Conservation (phyloP, 2,329 filamentous ascomycete genomes). For the Anthostomella pinea region DNA sequence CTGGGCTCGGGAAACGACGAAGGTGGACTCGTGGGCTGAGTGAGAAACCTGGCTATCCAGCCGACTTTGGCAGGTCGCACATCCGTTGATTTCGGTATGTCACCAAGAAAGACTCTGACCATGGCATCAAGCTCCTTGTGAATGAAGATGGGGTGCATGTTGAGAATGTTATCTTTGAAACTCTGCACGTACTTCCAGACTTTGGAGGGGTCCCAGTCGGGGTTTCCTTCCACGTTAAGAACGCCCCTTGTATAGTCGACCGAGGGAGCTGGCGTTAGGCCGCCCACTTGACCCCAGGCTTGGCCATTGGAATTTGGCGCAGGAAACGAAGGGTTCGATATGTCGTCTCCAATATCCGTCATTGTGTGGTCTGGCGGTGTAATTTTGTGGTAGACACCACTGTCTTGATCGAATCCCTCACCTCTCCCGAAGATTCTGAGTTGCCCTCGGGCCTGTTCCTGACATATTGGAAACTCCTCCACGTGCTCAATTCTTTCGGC, state of each 20-base stretch:
- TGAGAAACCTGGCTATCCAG: conserved; percentile 32
- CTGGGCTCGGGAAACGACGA: conserved; percentile 27
- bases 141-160: conserved; percentile 63
- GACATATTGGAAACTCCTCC: conserved; percentile 71
- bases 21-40: conserved; percentile 23
- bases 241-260: conserved; percentile 37
- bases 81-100: conserved; percentile 36
- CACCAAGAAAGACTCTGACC: conserved; percentile 51
- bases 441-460: conserved; percentile 71
- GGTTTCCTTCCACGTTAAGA: conserved; percentile 44
- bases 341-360: conserved; percentile 41
- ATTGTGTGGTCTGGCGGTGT: conserved; percentile 34
- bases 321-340: conserved; percentile 51
- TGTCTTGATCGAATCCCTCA: conserved; percentile 60
- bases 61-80: conserved; percentile 20
- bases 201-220: conserved; percentile 50
- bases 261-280: conserved; percentile 41
- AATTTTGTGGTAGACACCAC: conserved; percentile 47
- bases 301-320: conserved; percentile 53
- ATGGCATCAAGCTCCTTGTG: conserved; percentile 51
- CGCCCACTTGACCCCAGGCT: conserved; percentile 57
- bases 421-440: conserved; percentile 76
- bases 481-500: conserved; percentile 52
- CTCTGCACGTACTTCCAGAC: conserved; percentile 54
- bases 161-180: conserved; percentile 61